Evolutionary conservation across 2,329 filamentous ascomycete species (phyloP).

Genomic region (Tolypocladium paradoxum): DNA sequence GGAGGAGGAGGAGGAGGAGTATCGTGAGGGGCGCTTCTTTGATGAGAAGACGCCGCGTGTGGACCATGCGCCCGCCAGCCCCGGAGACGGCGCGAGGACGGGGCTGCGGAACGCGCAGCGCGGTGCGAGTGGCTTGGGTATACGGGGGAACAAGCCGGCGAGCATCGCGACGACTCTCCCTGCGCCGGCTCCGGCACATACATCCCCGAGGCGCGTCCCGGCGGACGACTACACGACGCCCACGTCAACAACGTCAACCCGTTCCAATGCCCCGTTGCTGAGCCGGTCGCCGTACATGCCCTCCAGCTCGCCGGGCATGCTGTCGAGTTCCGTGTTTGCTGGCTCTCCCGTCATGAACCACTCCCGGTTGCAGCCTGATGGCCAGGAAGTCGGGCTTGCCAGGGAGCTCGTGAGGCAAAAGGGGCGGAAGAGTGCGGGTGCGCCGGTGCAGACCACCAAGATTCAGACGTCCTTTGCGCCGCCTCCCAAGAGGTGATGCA

Average conservation of each 20-base stretch:
- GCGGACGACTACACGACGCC: slow-evolving; percentile 17
- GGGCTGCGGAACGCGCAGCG: neutral
- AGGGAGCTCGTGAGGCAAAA: neutral
- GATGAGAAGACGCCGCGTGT: neutral
- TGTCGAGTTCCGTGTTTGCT: neutral
- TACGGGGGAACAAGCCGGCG: neutral
- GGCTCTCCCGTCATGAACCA: neutral
- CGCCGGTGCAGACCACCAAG: slow-evolving; percentile 23
- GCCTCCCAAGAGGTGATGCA: slow-evolving; percentile 18
- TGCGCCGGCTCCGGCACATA: slow-evolving; percentile 6
- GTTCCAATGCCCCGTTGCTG: slow-evolving; percentile 24
- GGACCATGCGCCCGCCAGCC: neutral
- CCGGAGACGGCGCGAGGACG: neutral
- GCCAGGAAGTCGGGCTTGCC: neutral
- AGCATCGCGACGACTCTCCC: slow-evolving; percentile 8
- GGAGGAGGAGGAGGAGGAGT: slow-evolving; percentile 5
- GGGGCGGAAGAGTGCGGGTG: slow-evolving; percentile 13
- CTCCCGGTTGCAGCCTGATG: neutral
- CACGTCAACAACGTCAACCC: slow-evolving; percentile 19
- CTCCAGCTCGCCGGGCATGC: neutral
- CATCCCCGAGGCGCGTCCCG: slow-evolving; percentile 6
- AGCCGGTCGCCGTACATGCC: neutral
- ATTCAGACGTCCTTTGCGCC: slow-evolving; percentile 29
- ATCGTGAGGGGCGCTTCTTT: neutral
- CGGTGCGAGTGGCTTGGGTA: neutral